Evolutionary conservation across 139 green algal genomes (phyloP).

Genomic region (Yamagishiella unicocca): DNA sequence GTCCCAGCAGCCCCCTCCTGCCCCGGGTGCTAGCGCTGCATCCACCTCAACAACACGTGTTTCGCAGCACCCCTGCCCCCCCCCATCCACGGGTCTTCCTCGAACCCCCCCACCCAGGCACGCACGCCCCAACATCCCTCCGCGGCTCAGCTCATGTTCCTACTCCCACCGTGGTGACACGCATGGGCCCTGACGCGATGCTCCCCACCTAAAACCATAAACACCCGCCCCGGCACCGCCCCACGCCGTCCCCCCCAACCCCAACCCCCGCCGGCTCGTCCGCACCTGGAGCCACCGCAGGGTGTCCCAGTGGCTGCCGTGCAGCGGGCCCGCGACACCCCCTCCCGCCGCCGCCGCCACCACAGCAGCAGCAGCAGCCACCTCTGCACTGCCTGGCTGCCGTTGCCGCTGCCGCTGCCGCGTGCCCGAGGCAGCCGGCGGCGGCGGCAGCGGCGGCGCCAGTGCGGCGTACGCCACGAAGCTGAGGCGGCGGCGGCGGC

Average conservation of each 20-base stretch:
- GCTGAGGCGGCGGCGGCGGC: conserved; percentile 55
- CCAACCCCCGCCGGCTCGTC: background rate
- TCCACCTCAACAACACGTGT: no score
- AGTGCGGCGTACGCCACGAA: conserved; percentile 63
- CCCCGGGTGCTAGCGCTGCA: no score
- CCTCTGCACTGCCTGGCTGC: background rate
- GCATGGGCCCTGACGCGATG: background rate
- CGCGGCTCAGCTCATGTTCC: no score
- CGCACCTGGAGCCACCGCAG: conserved; percentile 43
- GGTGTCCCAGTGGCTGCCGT: conserved; percentile 36
- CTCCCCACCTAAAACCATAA: background rate
- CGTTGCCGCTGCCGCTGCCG: background rate
- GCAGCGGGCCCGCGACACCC: background rate
- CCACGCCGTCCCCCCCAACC: background rate
- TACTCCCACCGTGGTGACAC: no score
- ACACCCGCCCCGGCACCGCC: background rate
- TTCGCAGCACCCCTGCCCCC: no score
- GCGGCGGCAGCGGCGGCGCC: conserved; percentile 24
- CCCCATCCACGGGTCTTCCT: no score
- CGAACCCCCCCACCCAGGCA: background rate
- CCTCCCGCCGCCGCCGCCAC: no score
- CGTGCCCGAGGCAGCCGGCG: background rate
- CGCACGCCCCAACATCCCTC: no score
- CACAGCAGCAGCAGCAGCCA: no score
- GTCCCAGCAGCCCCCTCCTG: no score